Percentiles rank a stretch among this genome's conserved stretches.
phyloP scores from a whole-genome alignment of 768 basidiomycete species.

The Auriculariales sp. region DNA sequence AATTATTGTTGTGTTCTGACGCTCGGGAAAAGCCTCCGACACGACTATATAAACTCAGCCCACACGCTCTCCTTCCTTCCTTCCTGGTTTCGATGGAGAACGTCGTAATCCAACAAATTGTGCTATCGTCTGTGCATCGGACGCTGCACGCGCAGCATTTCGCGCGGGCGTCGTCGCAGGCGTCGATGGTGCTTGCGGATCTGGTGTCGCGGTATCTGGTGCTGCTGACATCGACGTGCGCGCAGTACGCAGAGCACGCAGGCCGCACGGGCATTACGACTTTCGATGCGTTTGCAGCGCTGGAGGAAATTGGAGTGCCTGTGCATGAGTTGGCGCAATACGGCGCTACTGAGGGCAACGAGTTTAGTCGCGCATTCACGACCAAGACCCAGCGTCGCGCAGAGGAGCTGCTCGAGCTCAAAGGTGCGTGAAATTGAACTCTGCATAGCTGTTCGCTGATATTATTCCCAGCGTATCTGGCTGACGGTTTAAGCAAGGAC shows the following conservation, averaged over 20 bases:
- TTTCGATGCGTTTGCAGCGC: constrained; percentile 46
- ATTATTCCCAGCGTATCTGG: constrained; percentile 34
- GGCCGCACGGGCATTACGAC: constrained; percentile 45
- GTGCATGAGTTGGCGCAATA: constrained; percentile 59
- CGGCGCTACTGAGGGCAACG: constrained; percentile 47
- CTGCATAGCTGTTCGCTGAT: constrained; percentile 18
- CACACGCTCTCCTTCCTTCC: too few species aligned
- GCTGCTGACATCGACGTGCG: constrained; percentile 50
- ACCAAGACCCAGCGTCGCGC: constrained; percentile 35
- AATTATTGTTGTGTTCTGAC: too few species aligned
- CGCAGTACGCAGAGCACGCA: constrained; percentile 60
- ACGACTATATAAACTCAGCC: too few species aligned
- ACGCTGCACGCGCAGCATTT: constrained; percentile 70
- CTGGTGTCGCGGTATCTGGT: constrained; percentile 61
- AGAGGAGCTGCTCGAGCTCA: constrained; percentile 62
- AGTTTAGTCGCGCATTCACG: constrained; percentile 49
- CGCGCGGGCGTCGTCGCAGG: constrained; percentile 60
- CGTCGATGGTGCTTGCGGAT: constrained; percentile 55
- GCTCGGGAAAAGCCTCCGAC: too few species aligned
- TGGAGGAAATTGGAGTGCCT: constrained; percentile 63
- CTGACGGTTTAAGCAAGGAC: constrained; percentile 40
- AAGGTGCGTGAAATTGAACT: constrained; percentile 30
- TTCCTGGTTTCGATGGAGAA: too few species aligned
- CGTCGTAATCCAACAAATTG: background rate
- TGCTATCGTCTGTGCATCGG: constrained; percentile 10